Evolutionary conservation across 257 asterid genomes (phyloP), one percentile per base, ranked within the genome.

Genomic region (Striga asiatica): DNA sequence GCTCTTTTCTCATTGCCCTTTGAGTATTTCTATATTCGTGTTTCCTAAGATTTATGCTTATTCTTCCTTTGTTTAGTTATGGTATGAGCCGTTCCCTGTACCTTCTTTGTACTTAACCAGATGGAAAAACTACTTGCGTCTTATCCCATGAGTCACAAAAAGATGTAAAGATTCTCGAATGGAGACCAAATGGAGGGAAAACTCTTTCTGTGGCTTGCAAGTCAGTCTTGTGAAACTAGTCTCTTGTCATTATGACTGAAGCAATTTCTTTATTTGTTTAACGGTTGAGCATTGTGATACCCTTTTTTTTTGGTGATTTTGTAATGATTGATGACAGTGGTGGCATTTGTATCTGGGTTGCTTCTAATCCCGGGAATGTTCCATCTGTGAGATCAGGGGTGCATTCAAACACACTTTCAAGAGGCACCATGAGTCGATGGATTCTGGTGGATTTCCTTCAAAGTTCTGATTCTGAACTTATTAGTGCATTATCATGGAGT

Each of bases 121-220:
- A 86, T 67, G 88, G 91, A 56, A 83, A 79, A 66, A 54, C 79
- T 61, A 84, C 81, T 29, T 78, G 81, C 46, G 53, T 77, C 59
- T 77, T 92, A 81, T 62, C 66, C 61, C 65, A 73, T 62, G 94
- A 92, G 55, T 71, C 69, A 41, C 98, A 84, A 58, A 88, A 81
- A 58, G 81, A 74, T 68, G 93, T 92, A 25, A 88, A 69, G 71
- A 49, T 78, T 72, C 73, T 92, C 42, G 93, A 85, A 61, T 92
- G 98, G 98, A 77, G 97, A 75, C 97, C 97, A 24, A 88, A 92
- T 71, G 88, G 94, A 47, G 98, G 97, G 66, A 84, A 70, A 71
- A 71, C 86, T 41, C 88, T 87, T 64, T 80, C 94, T 42, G 93
- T 88, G 21, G 95, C 94, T 10, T 88, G 98, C 98, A 92, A 76